Base-by-base conservation (phyloP, 306 rosid species). In the Malus sylvestris region DNA sequence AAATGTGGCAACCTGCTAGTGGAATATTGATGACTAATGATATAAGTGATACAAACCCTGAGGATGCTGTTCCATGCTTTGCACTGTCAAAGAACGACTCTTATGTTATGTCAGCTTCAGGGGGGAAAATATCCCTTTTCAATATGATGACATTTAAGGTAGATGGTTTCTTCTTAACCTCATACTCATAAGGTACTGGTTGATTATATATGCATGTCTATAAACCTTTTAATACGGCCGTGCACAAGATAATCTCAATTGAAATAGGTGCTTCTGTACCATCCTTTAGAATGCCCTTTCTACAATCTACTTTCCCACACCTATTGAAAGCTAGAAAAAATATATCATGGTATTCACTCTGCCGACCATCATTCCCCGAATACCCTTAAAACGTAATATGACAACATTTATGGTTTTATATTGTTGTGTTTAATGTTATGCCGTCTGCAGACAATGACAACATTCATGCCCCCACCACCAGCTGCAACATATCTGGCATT, bases 91-190 rank as follows among this genome's bases (percentile, higher is more conserved):
- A 93, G 89, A 96, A 96, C 51, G 99, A 96, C 65, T 96, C 99
- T 0, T 96, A 96, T 77, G 98, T 96, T 66, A 91, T 96, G 98
- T 96, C 99, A 81, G 98, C 99, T 66, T 96, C 99, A 2, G 99
- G 99, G 68, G 99, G 99, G 16, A 96, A 96, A 86, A 93, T 96
- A 84, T 96, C 99, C 80, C 83, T 96, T 49, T 96, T 96, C 90
- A 96, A 96, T 84, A 96, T 96, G 99, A 96, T 96, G 99, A 96
- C 99, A 23, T 96, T 96, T 88, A 93, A 89, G 99, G 99, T 89
- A 87, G 71, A 35, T 70, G 29, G 22, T 77, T 75, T 77, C 74
- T 72, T 38, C 53, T 23, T 57, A 73, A 25, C 58, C 49, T 76
- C 29, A 80, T 70, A 68, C 25, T 30, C 29, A 55, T 23, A 70